phyloP scores from a whole-genome alignment of 1,139 yeast species.

The Ogataea hybrid region DNA sequence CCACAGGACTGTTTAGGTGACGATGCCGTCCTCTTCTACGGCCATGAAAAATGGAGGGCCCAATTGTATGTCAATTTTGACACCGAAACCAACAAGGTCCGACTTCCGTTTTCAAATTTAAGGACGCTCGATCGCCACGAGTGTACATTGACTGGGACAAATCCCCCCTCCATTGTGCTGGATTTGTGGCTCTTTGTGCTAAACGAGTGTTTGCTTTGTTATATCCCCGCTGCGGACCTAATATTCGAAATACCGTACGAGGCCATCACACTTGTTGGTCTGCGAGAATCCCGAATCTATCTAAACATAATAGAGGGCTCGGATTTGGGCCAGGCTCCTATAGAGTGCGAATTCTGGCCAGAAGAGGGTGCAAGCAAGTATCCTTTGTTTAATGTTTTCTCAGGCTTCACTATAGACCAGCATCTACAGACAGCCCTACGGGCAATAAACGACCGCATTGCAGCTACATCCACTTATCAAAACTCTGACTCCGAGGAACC shows the following conservation, averaged over 20 bases:
- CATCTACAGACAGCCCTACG: conserved; percentile 12
- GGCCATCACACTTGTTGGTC: conserved; percentile 13
- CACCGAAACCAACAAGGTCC: conserved; percentile 1
- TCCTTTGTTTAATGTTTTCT: conserved; percentile 15
- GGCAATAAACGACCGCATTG: conserved; percentile 15
- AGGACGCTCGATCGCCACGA: background rate
- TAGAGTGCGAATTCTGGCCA: conserved; percentile 15
- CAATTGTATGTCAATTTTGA: conserved; percentile 9
- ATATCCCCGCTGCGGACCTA: conserved; percentile 4
- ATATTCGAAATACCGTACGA: conserved; percentile 16
- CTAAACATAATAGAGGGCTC: conserved; percentile 10
- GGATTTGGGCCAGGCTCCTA: conserved; percentile 8
- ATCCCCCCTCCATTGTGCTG: background rate
- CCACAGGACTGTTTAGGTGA: conserved; percentile 17
- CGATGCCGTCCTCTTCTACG: conserved; percentile 17
- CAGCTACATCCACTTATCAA: conserved; percentile 12
- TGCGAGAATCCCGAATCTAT: conserved; percentile 7
- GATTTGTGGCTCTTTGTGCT: conserved; percentile 16
- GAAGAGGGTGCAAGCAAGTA: conserved; percentile 2
- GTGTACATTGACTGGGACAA: background rate
- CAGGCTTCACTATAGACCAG: background rate
- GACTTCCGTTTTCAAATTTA: conserved; percentile 10
- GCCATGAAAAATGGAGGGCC: conserved; percentile 15
- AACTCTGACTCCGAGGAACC: conserved; percentile 12
- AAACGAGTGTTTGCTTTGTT: conserved; percentile 9